Conservation (phyloP, 129 eudicot genomes). For the Arctium minus region DNA sequence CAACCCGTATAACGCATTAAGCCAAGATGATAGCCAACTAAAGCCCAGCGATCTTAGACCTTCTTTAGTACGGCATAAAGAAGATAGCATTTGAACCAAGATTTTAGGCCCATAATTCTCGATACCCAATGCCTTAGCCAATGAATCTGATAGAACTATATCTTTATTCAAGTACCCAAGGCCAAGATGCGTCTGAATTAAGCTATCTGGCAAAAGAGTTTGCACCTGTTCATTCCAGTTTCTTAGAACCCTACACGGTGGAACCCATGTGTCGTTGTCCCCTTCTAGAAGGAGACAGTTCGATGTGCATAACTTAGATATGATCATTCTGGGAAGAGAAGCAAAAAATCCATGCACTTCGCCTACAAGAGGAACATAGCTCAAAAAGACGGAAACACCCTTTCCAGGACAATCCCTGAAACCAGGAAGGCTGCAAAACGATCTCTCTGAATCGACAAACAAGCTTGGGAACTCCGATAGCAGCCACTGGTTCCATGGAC, state of each 20-base stretch:
- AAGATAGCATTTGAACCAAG: slow-evolving; percentile 50
- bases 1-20: slow-evolving; percentile 51
- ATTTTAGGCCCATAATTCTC: slow-evolving; percentile 73
- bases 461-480: slow-evolving; percentile 71
- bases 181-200: slow-evolving; percentile 79
- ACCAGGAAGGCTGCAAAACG: slow-evolving; percentile 74
- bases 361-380: slow-evolving; percentile 79
- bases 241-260: slow-evolving; percentile 81
- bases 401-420: slow-evolving; percentile 50
- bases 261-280: slow-evolving; percentile 57
- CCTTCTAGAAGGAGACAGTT: slow-evolving; percentile 77
- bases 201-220: slow-evolving; percentile 58
- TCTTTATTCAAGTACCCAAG: slow-evolving; percentile 74
- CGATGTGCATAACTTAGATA: slow-evolving; percentile 65
- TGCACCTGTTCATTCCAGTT: slow-evolving; percentile 72
- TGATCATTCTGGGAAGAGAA: slow-evolving; percentile 80
- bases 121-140: slow-evolving; percentile 71
- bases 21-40: slow-evolving; percentile 71
- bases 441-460: slow-evolving; percentile 59
- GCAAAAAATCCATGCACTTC: slow-evolving; percentile 93
- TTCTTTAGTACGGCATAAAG: slow-evolving; percentile 44
- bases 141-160: slow-evolving; percentile 57
- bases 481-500: slow-evolving; percentile 94
- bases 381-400: slow-evolving; percentile 68
- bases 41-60: slow-evolving; percentile 67